Percentiles rank a stretch among this genome's conserved stretches.
Evolutionary conservation across 768 basidiomycete genomes (phyloP).

Genomic region (Ramaria sp.): DNA sequence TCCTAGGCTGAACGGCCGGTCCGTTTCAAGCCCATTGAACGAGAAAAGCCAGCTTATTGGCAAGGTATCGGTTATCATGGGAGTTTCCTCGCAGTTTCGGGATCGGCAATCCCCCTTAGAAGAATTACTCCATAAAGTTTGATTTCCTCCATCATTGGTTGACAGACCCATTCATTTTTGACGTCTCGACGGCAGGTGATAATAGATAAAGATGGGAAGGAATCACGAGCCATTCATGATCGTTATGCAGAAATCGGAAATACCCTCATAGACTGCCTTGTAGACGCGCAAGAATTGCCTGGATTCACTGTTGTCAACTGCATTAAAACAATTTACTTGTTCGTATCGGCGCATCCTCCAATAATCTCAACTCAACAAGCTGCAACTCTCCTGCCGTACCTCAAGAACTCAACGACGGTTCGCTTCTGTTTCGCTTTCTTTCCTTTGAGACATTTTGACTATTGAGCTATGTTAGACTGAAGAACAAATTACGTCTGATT

Average conservation of each 20-base stretch:
- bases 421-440: slow-evolving; percentile 16
- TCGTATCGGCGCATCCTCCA: slow-evolving; percentile 72
- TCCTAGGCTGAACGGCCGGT: neutral
- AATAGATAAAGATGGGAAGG: slow-evolving; percentile 49
- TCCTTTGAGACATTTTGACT: neutral
- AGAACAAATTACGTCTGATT: slow-evolving; percentile 76
- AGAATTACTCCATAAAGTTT: slow-evolving; percentile 61
- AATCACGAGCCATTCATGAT: slow-evolving; percentile 42
- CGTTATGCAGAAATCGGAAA: slow-evolving; percentile 80
- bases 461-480: slow-evolving; percentile 42
- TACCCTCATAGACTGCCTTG: slow-evolving; percentile 74
- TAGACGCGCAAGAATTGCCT: slow-evolving; percentile 74
- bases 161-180: neutral
- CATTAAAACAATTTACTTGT: slow-evolving; percentile 74
- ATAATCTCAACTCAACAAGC: slow-evolving; percentile 80
- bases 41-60: slow-evolving; percentile 46
- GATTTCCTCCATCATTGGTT: neutral
- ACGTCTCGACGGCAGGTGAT: slow-evolving; percentile 36
- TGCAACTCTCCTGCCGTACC: slow-evolving; percentile 77
- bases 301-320: slow-evolving; percentile 76
- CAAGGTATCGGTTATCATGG: slow-evolving; percentile 78
- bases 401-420: slow-evolving; percentile 75
- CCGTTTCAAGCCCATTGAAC: slow-evolving; percentile 18
- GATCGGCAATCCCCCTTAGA: slow-evolving; percentile 80
- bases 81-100: slow-evolving; percentile 69